phyloP scores from a whole-genome alignment of 2,329 filamentous ascomycete species.

The Xylariaceae sp. region DNA sequence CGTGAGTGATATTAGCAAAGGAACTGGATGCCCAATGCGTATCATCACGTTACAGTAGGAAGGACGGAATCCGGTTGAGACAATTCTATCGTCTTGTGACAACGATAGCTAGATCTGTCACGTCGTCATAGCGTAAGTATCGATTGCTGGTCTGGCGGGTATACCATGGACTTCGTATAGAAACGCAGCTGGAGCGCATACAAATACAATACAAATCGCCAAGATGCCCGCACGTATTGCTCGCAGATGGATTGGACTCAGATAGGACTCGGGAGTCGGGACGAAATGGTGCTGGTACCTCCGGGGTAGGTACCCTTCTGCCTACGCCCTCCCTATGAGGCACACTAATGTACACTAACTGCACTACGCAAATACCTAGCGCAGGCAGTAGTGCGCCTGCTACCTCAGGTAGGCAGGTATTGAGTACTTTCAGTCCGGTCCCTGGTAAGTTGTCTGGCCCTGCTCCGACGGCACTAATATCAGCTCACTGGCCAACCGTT shows the following conservation, averaged over 20 bases:
- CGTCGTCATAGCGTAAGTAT: no score
- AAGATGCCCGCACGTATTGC: neutral
- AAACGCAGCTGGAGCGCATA: neutral
- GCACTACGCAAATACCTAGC: neutral
- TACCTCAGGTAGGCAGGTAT: neutral
- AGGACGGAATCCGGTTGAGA: neutral
- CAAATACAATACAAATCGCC: no score
- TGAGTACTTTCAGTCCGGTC: no score
- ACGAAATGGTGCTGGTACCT: neutral
- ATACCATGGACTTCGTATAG: neutral
- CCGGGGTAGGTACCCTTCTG: no score
- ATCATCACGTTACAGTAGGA: neutral
- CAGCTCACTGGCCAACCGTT: neutral
- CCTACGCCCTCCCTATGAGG: neutral
- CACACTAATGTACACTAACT: neutral
- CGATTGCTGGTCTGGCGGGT: no score
- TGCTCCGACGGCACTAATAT: no score
- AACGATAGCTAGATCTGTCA: no score
- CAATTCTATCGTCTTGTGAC: neutral
- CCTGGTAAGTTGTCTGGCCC: no score
- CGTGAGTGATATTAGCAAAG: neutral
- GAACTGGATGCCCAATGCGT: neutral
- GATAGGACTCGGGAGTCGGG: neutral
- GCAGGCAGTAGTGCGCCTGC: neutral
- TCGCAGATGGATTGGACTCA: neutral